Evolutionary conservation across 345 rosid genomes (phyloP), one percentile per base, ranked within the genome.

Genomic region (Lepidium didymum): DNA sequence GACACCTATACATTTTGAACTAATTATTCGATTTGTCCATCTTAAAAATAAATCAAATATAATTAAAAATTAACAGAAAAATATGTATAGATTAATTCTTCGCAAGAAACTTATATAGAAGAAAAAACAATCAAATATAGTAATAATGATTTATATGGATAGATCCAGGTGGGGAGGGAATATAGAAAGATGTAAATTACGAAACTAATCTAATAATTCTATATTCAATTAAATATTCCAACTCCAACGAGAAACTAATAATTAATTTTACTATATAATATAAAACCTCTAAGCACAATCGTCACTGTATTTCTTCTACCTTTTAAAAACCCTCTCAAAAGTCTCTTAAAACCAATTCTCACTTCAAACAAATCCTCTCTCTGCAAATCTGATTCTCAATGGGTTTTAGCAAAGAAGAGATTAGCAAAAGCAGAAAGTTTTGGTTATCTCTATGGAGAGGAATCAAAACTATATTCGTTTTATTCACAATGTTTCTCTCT

Each of bases 401-500:
- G 98, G 96, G 91, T 19, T 82, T 77, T 18, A 38, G 80, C 3
- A 90, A 90, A 69, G 98, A 93, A 60, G 92, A 83, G 25, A 62
- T 45, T 8, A 62, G 69, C 15, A 68, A 55, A 54, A 47, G n/a
- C 74, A 75, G 74, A 68, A 62, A 78, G 74, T 56, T 77, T 62
- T 80, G 21, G 80, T 54, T 27, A 68, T 71, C 58, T 62, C n/a
- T 82, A 35, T 67, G 78, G 67, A 81, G 99, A 75, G 87, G 80
- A 0, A 44, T 91, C 10, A 91, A 88, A 77, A 88, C 95, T 21
- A 21, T 94, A 36, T 90, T 86, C 60, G 86, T 93, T 86, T 46
- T 93, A 18, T 65, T 85, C 71, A 43, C 89, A 58, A 79, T 93
- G 91, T 65, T 86, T 62, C 41, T 94, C 41, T 94, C 97, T 44